Percentiles rank a stretch among this genome's conserved stretches.
Conservation (phyloP, 169 alveolate genomes). For the Perkinsus olseni region DNA sequence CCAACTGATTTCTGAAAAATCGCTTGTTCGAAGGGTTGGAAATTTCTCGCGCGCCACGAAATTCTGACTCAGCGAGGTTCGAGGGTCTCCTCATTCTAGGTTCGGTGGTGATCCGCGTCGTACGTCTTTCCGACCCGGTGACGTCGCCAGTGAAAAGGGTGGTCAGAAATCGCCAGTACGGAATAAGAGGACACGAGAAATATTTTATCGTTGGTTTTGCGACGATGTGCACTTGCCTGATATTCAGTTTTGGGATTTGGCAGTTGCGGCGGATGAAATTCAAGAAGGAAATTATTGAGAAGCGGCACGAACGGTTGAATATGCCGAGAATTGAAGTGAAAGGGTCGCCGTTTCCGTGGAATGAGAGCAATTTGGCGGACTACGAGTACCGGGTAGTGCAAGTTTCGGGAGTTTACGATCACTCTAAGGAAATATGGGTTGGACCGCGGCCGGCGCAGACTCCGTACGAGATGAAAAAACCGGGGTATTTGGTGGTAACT, state of each 20-base stretch:
- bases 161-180: background rate
- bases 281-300: background rate
- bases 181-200: background rate
- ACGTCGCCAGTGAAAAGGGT: background rate
- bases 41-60: no score
- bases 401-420: background rate
- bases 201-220: background rate
- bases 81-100: background rate
- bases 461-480: background rate
- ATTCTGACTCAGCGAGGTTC: no score
- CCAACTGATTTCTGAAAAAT: no score
- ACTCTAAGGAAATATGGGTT: background rate
- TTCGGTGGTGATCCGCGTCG: background rate
- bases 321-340: background rate
- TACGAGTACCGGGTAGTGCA: conserved; percentile 5
- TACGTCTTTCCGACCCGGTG: background rate
- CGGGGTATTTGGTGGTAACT: background rate
- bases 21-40: no score
- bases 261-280: conserved; percentile 2
- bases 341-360: conserved; percentile 10
- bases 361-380: background rate
- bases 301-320: background rate
- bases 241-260: background rate
- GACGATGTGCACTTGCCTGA: background rate
- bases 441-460: conserved; percentile 7